Percentiles rank a stretch among this genome's conserved stretches.
Evolutionary conservation across 768 basidiomycete genomes (phyloP).

Genomic region (Xerocomellus intermedius): DNA sequence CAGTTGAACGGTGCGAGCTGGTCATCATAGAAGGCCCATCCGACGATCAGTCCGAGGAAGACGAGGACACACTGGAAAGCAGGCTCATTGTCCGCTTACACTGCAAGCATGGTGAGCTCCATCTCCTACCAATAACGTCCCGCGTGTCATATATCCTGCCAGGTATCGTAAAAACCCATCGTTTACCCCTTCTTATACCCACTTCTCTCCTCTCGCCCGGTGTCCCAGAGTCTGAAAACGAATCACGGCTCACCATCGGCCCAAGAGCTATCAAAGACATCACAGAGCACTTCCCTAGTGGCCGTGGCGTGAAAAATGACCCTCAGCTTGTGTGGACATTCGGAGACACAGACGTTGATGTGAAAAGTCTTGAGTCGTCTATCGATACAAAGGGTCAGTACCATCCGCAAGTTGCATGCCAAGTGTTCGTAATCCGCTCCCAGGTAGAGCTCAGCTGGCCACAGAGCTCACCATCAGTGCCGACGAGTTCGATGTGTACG

Average conservation of each 20-base stretch:
- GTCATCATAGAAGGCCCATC: conserved; percentile 57
- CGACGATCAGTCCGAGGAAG: conserved; percentile 32
- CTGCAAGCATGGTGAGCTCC: conserved; percentile 73
- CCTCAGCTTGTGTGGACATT: conserved; percentile 85
- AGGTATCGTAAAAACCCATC: conserved; percentile 85
- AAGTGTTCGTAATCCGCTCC: background rate
- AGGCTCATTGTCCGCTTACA: conserved; percentile 69
- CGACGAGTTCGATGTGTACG: conserved; percentile 80
- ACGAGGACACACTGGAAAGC: conserved; percentile 63
- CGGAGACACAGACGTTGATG: conserved; percentile 59
- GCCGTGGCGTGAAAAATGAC: conserved; percentile 63
- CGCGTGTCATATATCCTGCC: conserved; percentile 6
- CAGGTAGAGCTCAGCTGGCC: conserved; percentile 62
- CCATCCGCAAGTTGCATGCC: background rate
- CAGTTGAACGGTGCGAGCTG: conserved; percentile 74
- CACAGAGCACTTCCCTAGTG: conserved; percentile 75
- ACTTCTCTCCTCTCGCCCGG: conserved; percentile 62
- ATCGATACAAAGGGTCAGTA: conserved; percentile 60
- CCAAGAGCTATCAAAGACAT: conserved; percentile 73
- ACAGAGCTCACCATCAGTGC: conserved; percentile 76
- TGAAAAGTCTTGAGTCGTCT: conserved; percentile 67
- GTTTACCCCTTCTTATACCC: conserved; percentile 58
- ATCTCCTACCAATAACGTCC: background rate
- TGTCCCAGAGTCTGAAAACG: conserved; percentile 53
- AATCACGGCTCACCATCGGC: conserved; percentile 70